Evolutionary conservation across 2,329 filamentous ascomycete genomes (phyloP).

Genomic region (Byssochlamys sp.): DNA sequence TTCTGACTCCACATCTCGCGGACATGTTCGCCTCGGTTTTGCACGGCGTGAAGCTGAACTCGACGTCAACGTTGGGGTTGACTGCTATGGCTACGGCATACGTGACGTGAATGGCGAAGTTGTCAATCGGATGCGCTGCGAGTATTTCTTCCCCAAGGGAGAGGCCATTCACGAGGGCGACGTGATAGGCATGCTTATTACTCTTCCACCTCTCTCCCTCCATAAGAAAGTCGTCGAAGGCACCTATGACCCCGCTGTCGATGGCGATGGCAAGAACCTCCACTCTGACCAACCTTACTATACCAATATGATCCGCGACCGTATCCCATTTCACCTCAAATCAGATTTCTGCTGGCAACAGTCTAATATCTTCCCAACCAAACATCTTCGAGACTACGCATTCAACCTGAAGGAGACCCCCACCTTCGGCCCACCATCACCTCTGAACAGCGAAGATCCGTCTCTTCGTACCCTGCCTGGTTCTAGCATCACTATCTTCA

Average conservation of each 20-base stretch:
- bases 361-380: conserved; percentile 57
- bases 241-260: conserved; percentile 76
- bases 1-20: conserved; percentile 20
- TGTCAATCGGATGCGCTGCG: conserved; percentile 86
- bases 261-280: conserved; percentile 33
- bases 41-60: conserved; percentile 38
- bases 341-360: conserved; percentile 82
- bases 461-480: conserved; percentile 78
- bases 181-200: conserved; percentile 87
- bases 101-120: conserved; percentile 84
- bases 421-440: conserved; percentile 42
- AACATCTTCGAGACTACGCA: conserved; percentile 68
- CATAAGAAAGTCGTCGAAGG: conserved; percentile 83
- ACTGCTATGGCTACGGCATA: conserved; percentile 90
- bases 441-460: conserved; percentile 58
- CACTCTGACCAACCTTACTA: conserved; percentile 44
- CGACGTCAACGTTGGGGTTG: conserved; percentile 62
- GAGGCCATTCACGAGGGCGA: conserved; percentile 80
- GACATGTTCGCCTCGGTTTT: conserved; percentile 42
- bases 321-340: conserved; percentile 89
- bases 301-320: conserved; percentile 81
- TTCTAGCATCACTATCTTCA: conserved; percentile 80
- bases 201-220: conserved; percentile 70
- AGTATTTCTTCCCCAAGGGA: conserved; percentile 71
- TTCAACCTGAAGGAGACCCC: conserved; percentile 38